A percentile compares a stretch with the other conserved stretches of the same genome.
These are phyloP conservation scores for Inonotus hispidus DNA, from an alignment of 1,284 basidiomycete genomes.

Conservation along the genomic window DNA sequence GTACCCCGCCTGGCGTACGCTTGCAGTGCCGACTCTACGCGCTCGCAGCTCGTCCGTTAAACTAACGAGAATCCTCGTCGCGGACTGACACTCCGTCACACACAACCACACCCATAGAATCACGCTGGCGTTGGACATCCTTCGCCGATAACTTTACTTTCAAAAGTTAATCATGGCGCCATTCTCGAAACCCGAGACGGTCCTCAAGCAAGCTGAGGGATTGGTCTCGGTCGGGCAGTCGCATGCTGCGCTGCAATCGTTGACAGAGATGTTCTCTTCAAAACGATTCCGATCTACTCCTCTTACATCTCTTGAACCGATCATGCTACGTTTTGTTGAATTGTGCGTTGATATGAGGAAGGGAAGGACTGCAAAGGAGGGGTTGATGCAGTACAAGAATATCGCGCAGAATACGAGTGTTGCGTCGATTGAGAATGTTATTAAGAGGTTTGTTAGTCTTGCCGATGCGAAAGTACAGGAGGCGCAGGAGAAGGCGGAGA, in stretches of 20 bases:
- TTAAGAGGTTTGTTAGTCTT: conserved; percentile 84
- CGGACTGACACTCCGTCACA: neutral
- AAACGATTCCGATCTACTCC: conserved; percentile 95
- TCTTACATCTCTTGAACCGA: conserved; percentile 87
- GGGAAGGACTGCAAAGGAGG: conserved; percentile 91
- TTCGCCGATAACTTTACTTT: neutral
- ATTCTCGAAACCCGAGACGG: conserved; percentile 87
- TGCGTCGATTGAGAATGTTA: conserved; percentile 87
- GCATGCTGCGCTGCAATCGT: conserved; percentile 82
- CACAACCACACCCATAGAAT: neutral
- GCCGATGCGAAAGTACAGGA: conserved; percentile 85
- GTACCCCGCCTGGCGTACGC: neutral
- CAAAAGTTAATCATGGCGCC: conserved; percentile 61
- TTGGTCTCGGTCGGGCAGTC: conserved; percentile 88
- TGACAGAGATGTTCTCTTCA: conserved; percentile 89
- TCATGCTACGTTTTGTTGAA: conserved; percentile 91
- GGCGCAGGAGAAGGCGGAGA: conserved; percentile 82
- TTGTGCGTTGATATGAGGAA: conserved; percentile 96
- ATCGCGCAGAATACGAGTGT: conserved; percentile 93
- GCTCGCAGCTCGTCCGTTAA: neutral
- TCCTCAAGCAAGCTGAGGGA: conserved; percentile 88
- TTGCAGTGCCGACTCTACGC: neutral
- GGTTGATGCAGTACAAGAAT: conserved; percentile 95
- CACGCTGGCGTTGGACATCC: conserved; percentile 12
- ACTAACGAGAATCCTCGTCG: neutral